phyloP scores from a whole-genome alignment of 345 rosid species.

The Salix udensis region DNA sequence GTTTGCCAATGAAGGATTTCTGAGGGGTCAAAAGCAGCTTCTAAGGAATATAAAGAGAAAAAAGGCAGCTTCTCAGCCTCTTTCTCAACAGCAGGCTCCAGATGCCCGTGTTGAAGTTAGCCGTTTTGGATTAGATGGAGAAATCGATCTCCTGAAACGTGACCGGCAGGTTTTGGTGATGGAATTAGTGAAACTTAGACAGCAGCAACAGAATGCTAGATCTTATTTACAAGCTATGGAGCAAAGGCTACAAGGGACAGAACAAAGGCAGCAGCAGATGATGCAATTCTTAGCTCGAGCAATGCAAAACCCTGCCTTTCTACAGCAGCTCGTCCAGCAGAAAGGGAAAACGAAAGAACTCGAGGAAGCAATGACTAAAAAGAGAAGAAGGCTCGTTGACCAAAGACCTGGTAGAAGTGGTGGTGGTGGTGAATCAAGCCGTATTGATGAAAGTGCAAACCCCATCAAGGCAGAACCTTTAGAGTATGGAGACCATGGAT shows the following conservation, averaged over 20 bases:
- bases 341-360: conserved; percentile 49
- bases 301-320: conserved; percentile 56
- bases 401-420: conserved; percentile 8
- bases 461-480: conserved; percentile 45
- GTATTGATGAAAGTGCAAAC: not conserved
- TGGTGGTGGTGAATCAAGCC: conserved; percentile 17
- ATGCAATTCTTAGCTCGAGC: conserved; percentile 77
- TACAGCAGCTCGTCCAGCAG: conserved; percentile 51
- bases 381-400: conserved; percentile 44
- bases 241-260: conserved; percentile 58
- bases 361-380: conserved; percentile 48
- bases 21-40: conserved; percentile 63
- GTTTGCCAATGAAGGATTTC: conserved; percentile 78
- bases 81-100: conserved; percentile 29
- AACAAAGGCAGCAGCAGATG: conserved; percentile 79
- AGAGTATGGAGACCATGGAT: conserved; percentile 35
- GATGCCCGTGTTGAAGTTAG: conserved; percentile 58
- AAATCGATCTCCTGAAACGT: conserved; percentile 46
- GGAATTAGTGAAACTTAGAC: conserved; percentile 66
- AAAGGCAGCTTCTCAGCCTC: conserved; percentile 38
- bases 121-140: conserved; percentile 41
- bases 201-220: conserved; percentile 64
- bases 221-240: conserved; percentile 60
- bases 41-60: conserved; percentile 75
- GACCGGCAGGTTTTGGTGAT: conserved; percentile 54